Evolutionary conservation across 306 rosid species (phyloP).

Genomic region (Fagus sylvatica): DNA sequence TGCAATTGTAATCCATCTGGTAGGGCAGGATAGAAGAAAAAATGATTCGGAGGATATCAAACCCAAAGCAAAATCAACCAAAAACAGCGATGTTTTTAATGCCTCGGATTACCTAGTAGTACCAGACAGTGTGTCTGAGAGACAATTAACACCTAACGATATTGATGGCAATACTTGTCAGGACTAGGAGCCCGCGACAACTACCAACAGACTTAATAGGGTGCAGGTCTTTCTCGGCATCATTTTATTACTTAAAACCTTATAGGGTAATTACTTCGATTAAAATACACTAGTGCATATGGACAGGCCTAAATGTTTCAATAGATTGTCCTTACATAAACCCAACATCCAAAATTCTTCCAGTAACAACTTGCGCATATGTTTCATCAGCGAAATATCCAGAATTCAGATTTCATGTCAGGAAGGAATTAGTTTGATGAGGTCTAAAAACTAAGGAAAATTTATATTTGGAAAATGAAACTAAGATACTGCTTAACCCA

Average conservation of each 20-base stretch:
- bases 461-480: background rate
- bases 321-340: background rate
- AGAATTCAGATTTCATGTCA: background rate
- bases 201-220: background rate
- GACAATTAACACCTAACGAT: background rate
- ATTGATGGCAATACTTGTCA: background rate
- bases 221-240: background rate
- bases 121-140: background rate
- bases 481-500: background rate
- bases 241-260: background rate
- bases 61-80: background rate
- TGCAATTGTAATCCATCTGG: constrained; percentile 18
- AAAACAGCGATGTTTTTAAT: background rate
- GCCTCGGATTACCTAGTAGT: background rate
- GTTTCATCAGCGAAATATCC: background rate
- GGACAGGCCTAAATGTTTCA: background rate
- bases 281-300: background rate
- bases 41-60: background rate
- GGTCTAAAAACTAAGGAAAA: background rate
- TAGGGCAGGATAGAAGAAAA: constrained; percentile 8
- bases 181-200: background rate
- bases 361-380: background rate
- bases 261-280: background rate
- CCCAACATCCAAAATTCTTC: background rate
- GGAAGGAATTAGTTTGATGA: background rate